These are phyloP conservation scores for Gastrolobium bilobum DNA, from an alignment of 306 rosid species.

Conservation along the genomic window DNA sequence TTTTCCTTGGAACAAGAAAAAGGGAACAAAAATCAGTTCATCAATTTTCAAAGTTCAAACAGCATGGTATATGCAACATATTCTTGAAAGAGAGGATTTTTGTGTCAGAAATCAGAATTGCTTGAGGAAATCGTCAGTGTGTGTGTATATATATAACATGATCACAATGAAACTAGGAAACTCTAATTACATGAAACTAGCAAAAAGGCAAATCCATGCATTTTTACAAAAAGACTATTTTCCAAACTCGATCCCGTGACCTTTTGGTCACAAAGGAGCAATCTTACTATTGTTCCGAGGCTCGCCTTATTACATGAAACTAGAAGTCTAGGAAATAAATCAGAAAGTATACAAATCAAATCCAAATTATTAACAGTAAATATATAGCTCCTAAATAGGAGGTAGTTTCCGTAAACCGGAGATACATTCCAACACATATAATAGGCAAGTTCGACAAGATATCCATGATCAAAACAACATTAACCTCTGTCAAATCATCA, in stretches of 20 bases:
- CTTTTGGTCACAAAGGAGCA: too few species aligned
- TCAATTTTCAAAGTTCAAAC: constrained; percentile 18
- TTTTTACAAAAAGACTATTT: too few species aligned
- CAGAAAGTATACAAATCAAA: constrained; percentile 20
- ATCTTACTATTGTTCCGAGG: too few species aligned
- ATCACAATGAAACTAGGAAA: neutral
- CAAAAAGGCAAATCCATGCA: neutral
- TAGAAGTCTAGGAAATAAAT: neutral
- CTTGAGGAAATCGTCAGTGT: constrained; percentile 18
- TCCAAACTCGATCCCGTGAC: too few species aligned
- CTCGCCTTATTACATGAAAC: neutral
- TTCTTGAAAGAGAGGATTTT: constrained; percentile 19
- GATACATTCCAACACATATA: neutral
- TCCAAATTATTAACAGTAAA: constrained; percentile 8
- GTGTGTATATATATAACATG: neutral
- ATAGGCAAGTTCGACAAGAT: constrained; percentile 20
- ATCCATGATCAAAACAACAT: constrained; percentile 36
- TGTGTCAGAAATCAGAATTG: neutral
- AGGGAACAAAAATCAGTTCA: constrained; percentile 1
- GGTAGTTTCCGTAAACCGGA: constrained; percentile 1
- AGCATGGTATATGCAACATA: constrained; percentile 35
- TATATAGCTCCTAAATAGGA: constrained; percentile 11
- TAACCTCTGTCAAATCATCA: constrained; percentile 82
- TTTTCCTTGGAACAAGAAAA: constrained; percentile 63
- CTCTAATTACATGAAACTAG: constrained; percentile 7